Conservation (phyloP, 495 filamentous ascomycete genomes). For the Sporormia fimetaria region DNA sequence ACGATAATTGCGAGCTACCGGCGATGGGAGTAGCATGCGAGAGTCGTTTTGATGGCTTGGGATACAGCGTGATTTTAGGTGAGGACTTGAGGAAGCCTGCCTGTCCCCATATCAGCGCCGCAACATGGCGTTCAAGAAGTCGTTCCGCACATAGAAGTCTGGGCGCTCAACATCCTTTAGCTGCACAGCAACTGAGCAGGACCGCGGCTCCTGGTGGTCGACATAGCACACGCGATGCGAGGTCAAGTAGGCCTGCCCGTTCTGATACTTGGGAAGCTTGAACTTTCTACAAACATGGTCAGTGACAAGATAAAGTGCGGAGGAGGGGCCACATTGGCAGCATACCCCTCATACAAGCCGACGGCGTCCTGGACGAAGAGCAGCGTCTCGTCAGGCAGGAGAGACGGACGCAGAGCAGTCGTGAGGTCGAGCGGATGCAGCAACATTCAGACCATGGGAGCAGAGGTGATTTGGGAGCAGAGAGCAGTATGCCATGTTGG, state of each 20-base stretch:
- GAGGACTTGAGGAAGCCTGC: slow-evolving; percentile 93
- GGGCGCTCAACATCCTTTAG: slow-evolving; percentile 82
- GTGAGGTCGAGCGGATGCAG: slow-evolving; percentile 90
- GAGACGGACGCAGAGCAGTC: slow-evolving; percentile 80
- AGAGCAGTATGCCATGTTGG: not conserved
- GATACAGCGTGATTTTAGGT: slow-evolving; percentile 77
- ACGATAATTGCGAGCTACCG: slow-evolving; percentile 40
- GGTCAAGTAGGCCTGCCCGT: slow-evolving; percentile 92
- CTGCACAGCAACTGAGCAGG: slow-evolving; percentile 73
- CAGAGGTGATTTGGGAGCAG: not conserved
- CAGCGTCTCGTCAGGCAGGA: slow-evolving; percentile 79
- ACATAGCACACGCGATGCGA: slow-evolving; percentile 94
- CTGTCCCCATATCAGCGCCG: slow-evolving; percentile 39
- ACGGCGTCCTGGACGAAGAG: slow-evolving; percentile 96
- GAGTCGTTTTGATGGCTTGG: slow-evolving; percentile 55
- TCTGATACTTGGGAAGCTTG: slow-evolving; percentile 88
- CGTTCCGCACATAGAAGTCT: slow-evolving; percentile 62
- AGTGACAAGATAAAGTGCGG: slow-evolving; percentile 3
- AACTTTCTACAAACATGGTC: slow-evolving; percentile 53
- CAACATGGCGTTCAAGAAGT: not conserved
- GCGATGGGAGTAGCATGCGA: slow-evolving; percentile 33
- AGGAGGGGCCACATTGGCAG: slow-evolving; percentile 2
- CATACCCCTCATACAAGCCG: slow-evolving; percentile 93
- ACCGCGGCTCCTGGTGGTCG: slow-evolving; percentile 75
- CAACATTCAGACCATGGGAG: slow-evolving; percentile 69